Evolutionary conservation across 371 early-diverging fungal species (phyloP), one percentile per base, ranked within the genome.

Genomic region (Sporodiniella umbellata): DNA sequence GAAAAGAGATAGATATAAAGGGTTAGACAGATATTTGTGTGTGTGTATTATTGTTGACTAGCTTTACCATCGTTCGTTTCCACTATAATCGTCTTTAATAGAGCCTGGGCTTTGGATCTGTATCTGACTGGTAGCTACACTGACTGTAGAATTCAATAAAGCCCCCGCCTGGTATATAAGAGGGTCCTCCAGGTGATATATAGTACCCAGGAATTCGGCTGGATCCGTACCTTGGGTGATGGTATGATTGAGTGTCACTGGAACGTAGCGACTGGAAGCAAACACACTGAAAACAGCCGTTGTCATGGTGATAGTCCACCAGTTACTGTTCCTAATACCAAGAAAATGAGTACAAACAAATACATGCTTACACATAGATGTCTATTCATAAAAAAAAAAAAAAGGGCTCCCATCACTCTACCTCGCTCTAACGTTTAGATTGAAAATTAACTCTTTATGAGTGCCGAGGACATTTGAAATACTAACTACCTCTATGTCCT

Each of bases 401-500:
- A n/a, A n/a, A n/a, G n/a, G n/a, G n/a, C n/a, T n/a, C n/a, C n/a
- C n/a, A n/a, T n/a, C n/a, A n/a, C n/a, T n/a, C 0, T 50, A 56
- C 50, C 44, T 56, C 11, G 56, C 56, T 45, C 61, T 53, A 21
- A 81, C 59, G 46, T 78, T 73, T 39, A 79, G 42, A 42, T 77
- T 74, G 31, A 81, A 81, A 21, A 81, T 62, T 6, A 81, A 56
- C 55, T 77, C 79, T 45, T 77, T 79, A 37, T 81, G 78, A 8
- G 79, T 71, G 17, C 84, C 81, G 43, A 84, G 58, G 0, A 84
- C 79, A 53, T 84, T 81, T n/a, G 72, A 61, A 17, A 84, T 70
- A 2, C 56, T 64, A 17, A 68, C 55, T 4, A 62, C 70, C 35
- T 66, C 56, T 19, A 70, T 53, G 2, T 66, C 51, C n/a, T 35